phyloP scores from a whole-genome alignment of 306 rosid genomes.

The Herpetospermum pedunculosum region DNA sequence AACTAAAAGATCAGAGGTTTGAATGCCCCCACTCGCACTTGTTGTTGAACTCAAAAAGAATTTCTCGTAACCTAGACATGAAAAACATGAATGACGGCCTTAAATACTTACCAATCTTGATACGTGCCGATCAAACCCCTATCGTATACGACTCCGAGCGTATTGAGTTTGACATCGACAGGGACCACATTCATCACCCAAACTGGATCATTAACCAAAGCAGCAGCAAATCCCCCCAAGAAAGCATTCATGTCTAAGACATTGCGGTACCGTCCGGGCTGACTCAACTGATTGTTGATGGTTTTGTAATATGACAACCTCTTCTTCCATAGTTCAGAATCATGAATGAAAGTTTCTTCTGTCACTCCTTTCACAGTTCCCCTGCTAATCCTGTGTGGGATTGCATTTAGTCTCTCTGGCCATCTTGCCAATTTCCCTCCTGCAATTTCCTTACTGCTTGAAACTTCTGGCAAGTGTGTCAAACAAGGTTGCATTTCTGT shows the following conservation, averaged over 20 bases:
- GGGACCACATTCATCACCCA: constrained; percentile 97
- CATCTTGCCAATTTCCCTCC: constrained; percentile 55
- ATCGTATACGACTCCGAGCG: constrained; percentile 66
- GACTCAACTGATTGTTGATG: constrained; percentile 37
- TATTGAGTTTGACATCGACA: constrained; percentile 34
- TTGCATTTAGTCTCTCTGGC: constrained; percentile 49
- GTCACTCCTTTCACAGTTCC: constrained; percentile 49
- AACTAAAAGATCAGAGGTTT: too few relatives aligned
- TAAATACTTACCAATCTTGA: constrained; percentile 48
- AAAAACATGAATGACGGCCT: not conserved
- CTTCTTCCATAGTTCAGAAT: constrained; percentile 50
- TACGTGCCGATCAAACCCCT: constrained; percentile 73
- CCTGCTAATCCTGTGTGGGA: constrained; percentile 55
- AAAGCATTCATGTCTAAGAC: constrained; percentile 72
- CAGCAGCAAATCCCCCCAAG: constrained; percentile 80
- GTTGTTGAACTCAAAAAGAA: too few relatives aligned
- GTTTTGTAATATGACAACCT: constrained; percentile 46
- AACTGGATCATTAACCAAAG: constrained; percentile 43
- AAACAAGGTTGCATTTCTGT: constrained; percentile 61
- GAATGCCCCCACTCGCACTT: too few relatives aligned
- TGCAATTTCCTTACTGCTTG: constrained; percentile 35
- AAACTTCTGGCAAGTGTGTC: constrained; percentile 57
- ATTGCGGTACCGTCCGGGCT: constrained; percentile 61
- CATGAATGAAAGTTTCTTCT: constrained; percentile 23
- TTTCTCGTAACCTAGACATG: not conserved